phyloP scores from a whole-genome alignment of 805 yeast genomes.

The Cyberlindnera meyerae region DNA sequence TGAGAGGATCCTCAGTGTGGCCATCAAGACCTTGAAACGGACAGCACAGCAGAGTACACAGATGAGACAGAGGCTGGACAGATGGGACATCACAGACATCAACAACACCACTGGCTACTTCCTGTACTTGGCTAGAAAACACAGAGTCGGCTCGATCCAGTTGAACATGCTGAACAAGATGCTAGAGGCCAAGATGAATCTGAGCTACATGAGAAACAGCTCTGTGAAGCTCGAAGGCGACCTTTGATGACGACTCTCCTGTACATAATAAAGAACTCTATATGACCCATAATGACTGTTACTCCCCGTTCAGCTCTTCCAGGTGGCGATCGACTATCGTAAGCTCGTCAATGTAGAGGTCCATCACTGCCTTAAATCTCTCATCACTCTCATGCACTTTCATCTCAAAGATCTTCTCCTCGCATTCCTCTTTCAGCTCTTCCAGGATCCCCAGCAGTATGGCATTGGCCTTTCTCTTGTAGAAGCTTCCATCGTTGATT shows the following conservation, averaged over 20 bases:
- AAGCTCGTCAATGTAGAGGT: conserved; percentile 15
- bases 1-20: conserved; percentile 32
- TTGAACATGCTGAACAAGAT: conserved; percentile 15
- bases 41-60: conserved; percentile 12
- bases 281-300: too few species aligned
- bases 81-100: conserved; percentile 12
- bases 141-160: conserved; percentile 11
- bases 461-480: conserved; percentile 28
- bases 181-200: conserved; percentile 16
- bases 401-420: conserved; percentile 10
- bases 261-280: too few species aligned
- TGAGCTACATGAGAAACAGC: neutral
- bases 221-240: neutral
- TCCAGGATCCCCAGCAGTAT: conserved; percentile 32
- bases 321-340: conserved; percentile 11
- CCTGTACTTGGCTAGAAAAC: conserved; percentile 11
- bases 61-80: conserved; percentile 11
- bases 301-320: conserved; percentile 8
- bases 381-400: conserved; percentile 21
- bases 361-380: conserved; percentile 9
- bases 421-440: conserved; percentile 26
- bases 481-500: conserved; percentile 39
- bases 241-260: too few species aligned
- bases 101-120: conserved; percentile 21
- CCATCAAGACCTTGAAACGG: conserved; percentile 27